These are phyloP conservation scores for Sarcomyxa edulis DNA, from an alignment of 768 basidiomycete genomes.

Conservation along the genomic window DNA sequence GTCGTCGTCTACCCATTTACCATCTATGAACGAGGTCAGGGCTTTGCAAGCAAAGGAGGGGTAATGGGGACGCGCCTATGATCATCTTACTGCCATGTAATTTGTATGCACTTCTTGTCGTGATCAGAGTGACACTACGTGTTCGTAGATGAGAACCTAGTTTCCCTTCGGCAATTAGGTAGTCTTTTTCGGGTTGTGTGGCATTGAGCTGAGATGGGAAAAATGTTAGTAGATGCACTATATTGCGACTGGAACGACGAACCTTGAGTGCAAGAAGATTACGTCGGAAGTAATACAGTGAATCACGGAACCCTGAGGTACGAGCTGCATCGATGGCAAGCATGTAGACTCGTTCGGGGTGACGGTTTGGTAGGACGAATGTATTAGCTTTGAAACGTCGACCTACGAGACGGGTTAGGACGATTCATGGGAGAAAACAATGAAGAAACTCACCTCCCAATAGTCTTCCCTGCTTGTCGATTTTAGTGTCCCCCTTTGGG, in stretches of 20 bases:
- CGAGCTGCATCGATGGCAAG: conserved; percentile 97
- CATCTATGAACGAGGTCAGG: conserved; percentile 48
- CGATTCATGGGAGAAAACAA: conserved; percentile 4
- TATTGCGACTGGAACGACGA: too few relatives aligned
- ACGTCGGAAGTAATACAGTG: conserved; percentile 95
- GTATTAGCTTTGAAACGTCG: conserved; percentile 86
- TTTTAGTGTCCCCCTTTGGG: conserved; percentile 85
- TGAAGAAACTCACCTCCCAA: conserved; percentile 63
- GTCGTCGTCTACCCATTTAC: conserved; percentile 90
- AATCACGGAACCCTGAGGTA: conserved; percentile 93
- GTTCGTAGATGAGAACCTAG: conserved; percentile 86
- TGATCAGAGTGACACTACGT: conserved; percentile 89
- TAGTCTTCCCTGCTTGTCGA: conserved; percentile 79
- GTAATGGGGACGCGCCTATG: conserved; percentile 46
- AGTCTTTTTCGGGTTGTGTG: conserved; percentile 87
- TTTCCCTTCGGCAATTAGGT: conserved; percentile 83
- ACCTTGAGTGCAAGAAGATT: conserved; percentile 88
- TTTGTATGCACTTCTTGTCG: conserved; percentile 90
- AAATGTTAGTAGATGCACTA: too few relatives aligned
- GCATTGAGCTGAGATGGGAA: too few relatives aligned
- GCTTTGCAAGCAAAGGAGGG: neutral
- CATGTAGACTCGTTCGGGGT: conserved; percentile 85
- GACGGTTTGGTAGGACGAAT: conserved; percentile 80
- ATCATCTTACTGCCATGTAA: conserved; percentile 91
- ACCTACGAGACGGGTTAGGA: conserved; percentile 37